Percentiles rank a stretch among this genome's conserved stretches.
These are phyloP conservation scores for Talaromyces pinophilus DNA, from an alignment of 2,329 filamentous ascomycete species.

Conservation along the genomic window DNA sequence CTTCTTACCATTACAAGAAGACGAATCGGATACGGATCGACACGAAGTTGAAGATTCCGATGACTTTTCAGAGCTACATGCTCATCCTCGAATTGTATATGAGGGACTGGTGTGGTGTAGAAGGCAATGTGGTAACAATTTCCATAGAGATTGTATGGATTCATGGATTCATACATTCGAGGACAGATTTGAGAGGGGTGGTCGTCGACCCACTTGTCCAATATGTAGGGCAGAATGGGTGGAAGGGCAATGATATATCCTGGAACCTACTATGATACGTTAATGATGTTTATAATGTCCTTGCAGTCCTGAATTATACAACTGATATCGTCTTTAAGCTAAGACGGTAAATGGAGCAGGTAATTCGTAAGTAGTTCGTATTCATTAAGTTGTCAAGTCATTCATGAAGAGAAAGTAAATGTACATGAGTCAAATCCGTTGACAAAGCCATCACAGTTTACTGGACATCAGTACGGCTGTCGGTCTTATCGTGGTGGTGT, in stretches of 20 bases:
- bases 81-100: background rate
- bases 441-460: background rate
- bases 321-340: background rate
- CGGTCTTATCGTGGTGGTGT: conserved; percentile 4
- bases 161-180: conserved; percentile 3
- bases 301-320: background rate
- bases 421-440: background rate
- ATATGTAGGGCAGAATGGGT: conserved; percentile 19
- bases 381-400: background rate
- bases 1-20: conserved; percentile 2
- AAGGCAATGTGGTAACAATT: conserved; percentile 19
- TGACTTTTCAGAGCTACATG: background rate
- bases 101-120: conserved; percentile 16
- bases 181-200: background rate
- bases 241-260: background rate
- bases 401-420: conserved; percentile 2
- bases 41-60: background rate
- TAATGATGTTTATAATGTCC: background rate
- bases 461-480: conserved; percentile 12
- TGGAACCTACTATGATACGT: background rate
- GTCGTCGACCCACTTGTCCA: conserved; percentile 9
- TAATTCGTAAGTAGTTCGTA: background rate
- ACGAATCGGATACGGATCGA: background rate
- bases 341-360: too few species aligned
- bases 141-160: conserved; percentile 16